Percentiles rank a stretch among this genome's conserved stretches.
Evolutionary conservation across 140 eudicot genomes (phyloP).

Genomic region (Flaveria floridana): DNA sequence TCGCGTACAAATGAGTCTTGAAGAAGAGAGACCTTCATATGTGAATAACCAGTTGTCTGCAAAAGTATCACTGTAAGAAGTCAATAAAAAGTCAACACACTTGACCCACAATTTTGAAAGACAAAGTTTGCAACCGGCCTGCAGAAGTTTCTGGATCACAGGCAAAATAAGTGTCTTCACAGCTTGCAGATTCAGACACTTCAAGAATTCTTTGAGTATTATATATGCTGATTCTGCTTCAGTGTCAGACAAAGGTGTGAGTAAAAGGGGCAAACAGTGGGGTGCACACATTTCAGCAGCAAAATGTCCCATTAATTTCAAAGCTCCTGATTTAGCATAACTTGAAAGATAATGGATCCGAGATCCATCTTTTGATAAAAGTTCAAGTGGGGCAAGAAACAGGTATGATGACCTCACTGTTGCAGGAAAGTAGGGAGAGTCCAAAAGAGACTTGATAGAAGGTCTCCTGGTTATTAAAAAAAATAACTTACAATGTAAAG

Average conservation of each 20-base stretch:
- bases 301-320: slow-evolving; percentile 80
- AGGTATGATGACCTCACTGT: slow-evolving; percentile 76
- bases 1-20: slow-evolving; percentile 97
- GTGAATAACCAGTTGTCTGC: slow-evolving; percentile 77
- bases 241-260: slow-evolving; percentile 59
- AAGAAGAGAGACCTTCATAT: slow-evolving; percentile 91
- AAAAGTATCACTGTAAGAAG: slow-evolving; percentile 24
- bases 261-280: slow-evolving; percentile 66
- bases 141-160: slow-evolving; percentile 80
- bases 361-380: slow-evolving; percentile 67
- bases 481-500: neutral
- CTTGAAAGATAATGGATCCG: slow-evolving; percentile 77
- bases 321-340: slow-evolving; percentile 73
- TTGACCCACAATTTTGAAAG: slow-evolving; percentile 16
- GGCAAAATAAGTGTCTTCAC: slow-evolving; percentile 66
- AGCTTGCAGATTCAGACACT: slow-evolving; percentile 60
- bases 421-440: slow-evolving; percentile 81
- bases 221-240: slow-evolving; percentile 81
- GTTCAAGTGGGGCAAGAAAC: slow-evolving; percentile 83
- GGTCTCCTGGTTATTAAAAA: slow-evolving; percentile 65
- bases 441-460: slow-evolving; percentile 76
- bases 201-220: slow-evolving; percentile 70
- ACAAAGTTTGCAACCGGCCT: slow-evolving; percentile 53
- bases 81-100: slow-evolving; percentile 19
- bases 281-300: slow-evolving; percentile 95